Evolutionary conservation across 441 rosid genomes (phyloP), one percentile per base, ranked within the genome.

Genomic region (Sinapis alba): DNA sequence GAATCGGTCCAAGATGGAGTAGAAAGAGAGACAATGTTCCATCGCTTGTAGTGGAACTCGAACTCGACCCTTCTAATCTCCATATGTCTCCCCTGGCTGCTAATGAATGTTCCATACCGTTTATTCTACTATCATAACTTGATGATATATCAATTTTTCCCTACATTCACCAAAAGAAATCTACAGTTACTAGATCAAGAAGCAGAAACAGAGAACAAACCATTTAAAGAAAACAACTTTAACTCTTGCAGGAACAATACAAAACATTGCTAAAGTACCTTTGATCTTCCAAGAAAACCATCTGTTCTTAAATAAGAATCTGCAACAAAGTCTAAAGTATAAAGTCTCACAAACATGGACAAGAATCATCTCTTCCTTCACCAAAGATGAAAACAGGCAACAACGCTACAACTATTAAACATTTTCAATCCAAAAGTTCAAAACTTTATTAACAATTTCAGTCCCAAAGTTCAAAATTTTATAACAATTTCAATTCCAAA

Each of bases 1-100:
- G 86, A n/a, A 94, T 80, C 15, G 99, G 99, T 58, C 97, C 99
- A 71, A 92, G 97, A 82, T 94, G 98, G 65, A 94, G 74, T 51
- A 94, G 96, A 69, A 90, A 92, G 74, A 89, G 93, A 68, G 94
- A 88, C 16, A 91, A 88, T 83, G 77, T 87, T 47, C 81, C 93
- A 82, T 81, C 81, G 56, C 92, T 87, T 26, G 88, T 80, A 18
- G 86, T 19, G 6, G 73, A 47, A 59, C 12, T 74, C 16, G 84
- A 87, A 79, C 83, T 84, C n/a, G 98, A 87, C 60, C 96, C 97
- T 83, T 94, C 97, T 26, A 89, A 79, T 78, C 96, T 88, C 97
- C 98, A 92, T 23, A 92, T 82, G 79, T 90, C 98, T 83, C 98
- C 98, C 84, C 92, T 87, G 28, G 98, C 96, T 81, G 85, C 88